Conservation (phyloP, 2,329 filamentous ascomycete genomes). For the Grosmannia penicillata region DNA sequence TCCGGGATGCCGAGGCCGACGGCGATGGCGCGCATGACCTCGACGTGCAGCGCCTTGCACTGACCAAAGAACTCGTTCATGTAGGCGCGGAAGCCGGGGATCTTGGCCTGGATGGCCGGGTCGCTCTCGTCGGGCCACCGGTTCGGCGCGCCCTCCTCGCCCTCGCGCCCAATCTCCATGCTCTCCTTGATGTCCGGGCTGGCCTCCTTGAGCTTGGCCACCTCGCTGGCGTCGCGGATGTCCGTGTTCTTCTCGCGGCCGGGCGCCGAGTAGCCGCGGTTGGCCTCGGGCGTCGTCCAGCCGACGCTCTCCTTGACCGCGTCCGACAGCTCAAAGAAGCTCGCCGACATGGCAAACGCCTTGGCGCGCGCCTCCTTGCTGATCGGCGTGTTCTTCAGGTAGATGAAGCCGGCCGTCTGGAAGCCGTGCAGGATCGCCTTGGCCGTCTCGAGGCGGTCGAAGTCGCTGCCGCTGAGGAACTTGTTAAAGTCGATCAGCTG, state of each 20-base stretch:
- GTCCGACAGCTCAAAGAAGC: conserved; percentile 53
- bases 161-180: conserved; percentile 49
- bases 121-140: conserved; percentile 52
- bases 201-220: conserved; percentile 40
- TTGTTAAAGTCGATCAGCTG: conserved; percentile 67
- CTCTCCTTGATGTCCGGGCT: conserved; percentile 53
- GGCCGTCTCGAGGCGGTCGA: conserved; percentile 50
- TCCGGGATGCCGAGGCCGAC: conserved; percentile 62
- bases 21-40: conserved; percentile 75
- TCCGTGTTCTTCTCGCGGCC: conserved; percentile 59
- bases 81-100: conserved; percentile 23
- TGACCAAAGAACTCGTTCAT: conserved; percentile 48
- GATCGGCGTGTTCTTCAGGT: conserved; percentile 69
- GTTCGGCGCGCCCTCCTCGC: conserved; percentile 50
- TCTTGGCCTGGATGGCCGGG: conserved; percentile 16
- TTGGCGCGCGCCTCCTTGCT: conserved; percentile 38
- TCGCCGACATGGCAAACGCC: conserved; percentile 52
- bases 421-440: conserved; percentile 64
- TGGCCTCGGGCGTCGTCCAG: conserved; percentile 60
- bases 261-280: conserved; percentile 56
- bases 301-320: conserved; percentile 48
- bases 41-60: conserved; percentile 59
- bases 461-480: conserved; percentile 49
- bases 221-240: conserved; percentile 35
- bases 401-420: conserved; percentile 77